Percentiles rank a stretch among this genome's conserved stretches.
These are phyloP conservation scores for Plenodomus biglobosus DNA, from an alignment of 2,329 filamentous ascomycete genomes.

Conservation along the genomic window DNA sequence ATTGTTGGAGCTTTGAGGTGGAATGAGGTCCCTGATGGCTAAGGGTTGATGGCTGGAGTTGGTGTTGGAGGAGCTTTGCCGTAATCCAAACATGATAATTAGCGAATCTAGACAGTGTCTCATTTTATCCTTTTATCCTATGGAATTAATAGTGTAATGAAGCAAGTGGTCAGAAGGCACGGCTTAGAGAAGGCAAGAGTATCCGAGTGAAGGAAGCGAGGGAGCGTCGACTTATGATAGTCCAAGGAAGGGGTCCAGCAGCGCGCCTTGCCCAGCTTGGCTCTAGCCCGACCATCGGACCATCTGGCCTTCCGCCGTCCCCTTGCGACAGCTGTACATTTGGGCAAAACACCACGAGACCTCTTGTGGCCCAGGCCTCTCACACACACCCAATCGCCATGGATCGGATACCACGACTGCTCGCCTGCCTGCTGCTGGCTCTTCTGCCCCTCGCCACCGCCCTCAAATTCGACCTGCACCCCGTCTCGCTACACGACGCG, in stretches of 20 bases:
- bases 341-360: constrained; percentile 22
- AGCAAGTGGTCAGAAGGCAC: too few relatives aligned
- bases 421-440: constrained; percentile 40
- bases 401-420: constrained; percentile 39
- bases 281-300: constrained; percentile 25
- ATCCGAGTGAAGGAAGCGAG: neutral
- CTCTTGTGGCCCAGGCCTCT: constrained; percentile 16
- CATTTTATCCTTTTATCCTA: too few relatives aligned
- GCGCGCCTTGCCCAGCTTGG: constrained; percentile 12
- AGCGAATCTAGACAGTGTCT: too few relatives aligned
- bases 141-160: too few relatives aligned
- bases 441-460: constrained; percentile 58
- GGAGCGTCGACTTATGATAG: neutral
- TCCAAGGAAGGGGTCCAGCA: constrained; percentile 10
- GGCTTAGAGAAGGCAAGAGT: neutral
- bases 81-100: too few relatives aligned
- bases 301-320: constrained; percentile 38
- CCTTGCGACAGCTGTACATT: constrained; percentile 24
- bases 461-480: constrained; percentile 90
- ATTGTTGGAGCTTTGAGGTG: too few relatives aligned
- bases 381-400: constrained; percentile 25
- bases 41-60: too few relatives aligned
- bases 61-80: too few relatives aligned
- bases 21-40: too few relatives aligned
- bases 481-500: constrained; percentile 64